A percentile compares a stretch with the other conserved stretches of the same genome.
phyloP scores from a whole-genome alignment of 2,329 filamentous ascomycete species.

The Westerdykella aurantiaca region DNA sequence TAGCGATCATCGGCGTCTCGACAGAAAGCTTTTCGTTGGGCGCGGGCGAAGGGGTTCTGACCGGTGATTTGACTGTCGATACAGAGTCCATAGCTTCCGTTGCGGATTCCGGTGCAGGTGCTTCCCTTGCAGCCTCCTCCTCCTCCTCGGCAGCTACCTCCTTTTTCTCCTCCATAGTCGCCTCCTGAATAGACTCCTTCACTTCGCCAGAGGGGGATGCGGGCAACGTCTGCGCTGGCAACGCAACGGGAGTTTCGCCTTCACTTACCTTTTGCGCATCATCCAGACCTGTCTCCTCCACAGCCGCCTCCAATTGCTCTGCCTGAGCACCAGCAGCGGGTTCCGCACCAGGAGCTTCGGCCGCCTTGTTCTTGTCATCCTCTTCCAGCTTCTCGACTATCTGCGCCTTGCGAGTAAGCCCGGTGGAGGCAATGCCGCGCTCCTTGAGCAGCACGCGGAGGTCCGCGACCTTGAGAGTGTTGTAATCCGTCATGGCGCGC shows the following conservation, averaged over 20 bases:
- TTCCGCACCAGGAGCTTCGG: conserved; percentile 9
- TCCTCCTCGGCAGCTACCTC: conserved; percentile 11
- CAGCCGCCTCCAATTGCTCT: conserved; percentile 1
- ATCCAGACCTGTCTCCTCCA: not conserved
- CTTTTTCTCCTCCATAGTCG: conserved; percentile 8
- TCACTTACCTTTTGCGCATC: conserved; percentile 1
- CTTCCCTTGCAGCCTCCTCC: conserved; percentile 12
- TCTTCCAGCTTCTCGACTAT: conserved; percentile 43
- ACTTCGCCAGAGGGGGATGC: conserved; percentile 2
- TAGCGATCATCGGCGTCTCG: conserved; percentile 23
- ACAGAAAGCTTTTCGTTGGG: conserved; percentile 26
- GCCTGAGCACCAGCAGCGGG: conserved; percentile 4
- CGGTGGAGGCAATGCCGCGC: conserved; percentile 41
- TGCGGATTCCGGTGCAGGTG: not conserved
- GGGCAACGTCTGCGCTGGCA: conserved; percentile 3
- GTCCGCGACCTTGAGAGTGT: conserved; percentile 43
- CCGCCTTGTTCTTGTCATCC: conserved; percentile 14
- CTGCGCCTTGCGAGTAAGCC: conserved; percentile 45
- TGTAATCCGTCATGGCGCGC: conserved; percentile 39
- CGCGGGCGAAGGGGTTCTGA: conserved; percentile 16
- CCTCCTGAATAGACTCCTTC: conserved; percentile 1
- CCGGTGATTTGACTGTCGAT: not conserved
- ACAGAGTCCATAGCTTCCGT: not conserved
- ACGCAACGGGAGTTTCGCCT: conserved; percentile 4
- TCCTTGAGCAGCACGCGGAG: conserved; percentile 44